Evolutionary conservation across 2,329 filamentous ascomycete species (phyloP).

Genomic region (Pestalotiopsis fici): DNA sequence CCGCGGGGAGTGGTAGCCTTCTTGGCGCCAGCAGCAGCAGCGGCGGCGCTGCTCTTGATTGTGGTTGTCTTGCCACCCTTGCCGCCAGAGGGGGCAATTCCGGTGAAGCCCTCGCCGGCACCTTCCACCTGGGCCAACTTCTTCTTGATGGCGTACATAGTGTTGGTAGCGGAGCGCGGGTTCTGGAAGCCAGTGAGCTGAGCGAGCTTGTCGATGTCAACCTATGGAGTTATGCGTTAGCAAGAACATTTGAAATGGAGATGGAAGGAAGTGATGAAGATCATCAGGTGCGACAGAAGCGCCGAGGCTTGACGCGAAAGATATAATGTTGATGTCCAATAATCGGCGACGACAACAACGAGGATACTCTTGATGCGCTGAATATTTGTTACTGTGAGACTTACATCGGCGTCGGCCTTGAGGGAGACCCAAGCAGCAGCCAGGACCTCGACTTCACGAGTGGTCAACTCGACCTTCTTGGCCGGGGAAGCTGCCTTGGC

Average conservation of each 20-base stretch:
- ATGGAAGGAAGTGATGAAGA: neutral
- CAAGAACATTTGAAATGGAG: neutral
- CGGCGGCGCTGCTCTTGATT: neutral
- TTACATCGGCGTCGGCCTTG: constrained; percentile 5
- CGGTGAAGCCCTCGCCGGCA: neutral
- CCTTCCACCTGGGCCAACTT: neutral
- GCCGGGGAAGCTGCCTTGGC: neutral
- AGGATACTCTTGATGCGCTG: neutral
- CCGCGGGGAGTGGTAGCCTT: neutral
- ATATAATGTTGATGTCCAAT: neutral
- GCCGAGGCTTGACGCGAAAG: neutral
- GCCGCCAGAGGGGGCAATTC: neutral
- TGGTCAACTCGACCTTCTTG: constrained; percentile 7
- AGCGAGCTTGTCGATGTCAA: constrained; percentile 5
- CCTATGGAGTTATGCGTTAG: neutral
- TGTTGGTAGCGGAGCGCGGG: neutral
- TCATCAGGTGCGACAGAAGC: neutral
- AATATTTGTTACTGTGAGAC: neutral
- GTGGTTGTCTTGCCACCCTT: neutral
- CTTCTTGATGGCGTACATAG: constrained; percentile 7
- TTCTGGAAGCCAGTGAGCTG: constrained; percentile 1
- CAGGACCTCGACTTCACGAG: neutral
- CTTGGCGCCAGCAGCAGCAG: neutral
- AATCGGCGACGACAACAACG: neutral
- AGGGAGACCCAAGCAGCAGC: constrained; percentile 4